Evolutionary conservation across 805 yeast species (phyloP).

Genomic region (Kodamaea laetipori): DNA sequence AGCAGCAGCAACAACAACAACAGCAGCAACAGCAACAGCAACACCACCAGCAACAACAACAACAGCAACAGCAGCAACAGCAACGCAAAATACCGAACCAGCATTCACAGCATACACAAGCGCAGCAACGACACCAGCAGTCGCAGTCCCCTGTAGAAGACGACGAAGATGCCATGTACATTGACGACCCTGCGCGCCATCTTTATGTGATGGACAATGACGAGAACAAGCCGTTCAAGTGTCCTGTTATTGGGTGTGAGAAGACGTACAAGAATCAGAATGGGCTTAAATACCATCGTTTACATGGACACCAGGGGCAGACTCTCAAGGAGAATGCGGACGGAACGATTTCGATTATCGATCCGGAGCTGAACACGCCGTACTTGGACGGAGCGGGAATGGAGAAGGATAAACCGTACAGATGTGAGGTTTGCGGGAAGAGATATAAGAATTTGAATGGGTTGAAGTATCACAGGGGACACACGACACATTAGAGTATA

Average conservation of each 20-base stretch:
- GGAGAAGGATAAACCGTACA: conserved; percentile 97
- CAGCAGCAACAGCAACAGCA: conserved; percentile 16
- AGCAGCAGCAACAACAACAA: conserved; percentile 13
- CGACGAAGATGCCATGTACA: conserved; percentile 72
- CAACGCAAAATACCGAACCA: conserved; percentile 18
- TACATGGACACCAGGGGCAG: conserved; percentile 97
- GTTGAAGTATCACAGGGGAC: conserved; percentile 94
- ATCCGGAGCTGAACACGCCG: conserved; percentile 86
- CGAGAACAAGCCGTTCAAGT: conserved; percentile 91
- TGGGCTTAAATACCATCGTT: conserved; percentile 91
- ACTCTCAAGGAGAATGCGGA: conserved; percentile 87
- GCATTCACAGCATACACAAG: conserved; percentile 18
- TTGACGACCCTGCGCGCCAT: conserved; percentile 96
- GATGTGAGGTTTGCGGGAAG: conserved; percentile 98
- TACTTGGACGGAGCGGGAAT: conserved; percentile 91
- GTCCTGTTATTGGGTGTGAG: conserved; percentile 98
- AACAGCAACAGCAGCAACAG: conserved; percentile 7
- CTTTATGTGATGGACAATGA: conserved; percentile 88
- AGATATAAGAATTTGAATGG: conserved; percentile 96
- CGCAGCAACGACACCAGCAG: conserved; percentile 19
- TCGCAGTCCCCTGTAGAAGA: conserved; percentile 40
- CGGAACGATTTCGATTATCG: conserved; percentile 89
- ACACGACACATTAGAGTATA: conserved; percentile 77
- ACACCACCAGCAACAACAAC: conserved; percentile 16
- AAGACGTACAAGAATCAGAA: conserved; percentile 97